A percentile compares a stretch with the other conserved stretches of the same genome.
Conservation (phyloP, 495 filamentous ascomycete species). For the Tuber aestivum region DNA sequence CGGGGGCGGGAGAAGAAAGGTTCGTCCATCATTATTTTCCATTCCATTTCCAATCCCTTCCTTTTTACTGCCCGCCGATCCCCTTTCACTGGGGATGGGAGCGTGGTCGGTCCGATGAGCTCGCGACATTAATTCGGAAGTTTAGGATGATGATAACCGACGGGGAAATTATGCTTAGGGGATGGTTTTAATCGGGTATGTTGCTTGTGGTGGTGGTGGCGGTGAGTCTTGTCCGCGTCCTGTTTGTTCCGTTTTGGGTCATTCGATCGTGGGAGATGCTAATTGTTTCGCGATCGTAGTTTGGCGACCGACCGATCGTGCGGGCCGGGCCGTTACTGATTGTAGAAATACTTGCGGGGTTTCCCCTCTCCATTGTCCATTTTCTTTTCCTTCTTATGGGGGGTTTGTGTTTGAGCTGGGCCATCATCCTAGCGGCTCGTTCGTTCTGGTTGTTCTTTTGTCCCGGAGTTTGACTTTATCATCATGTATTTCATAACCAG, state of each 20-base stretch:
- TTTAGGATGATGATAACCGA: neutral
- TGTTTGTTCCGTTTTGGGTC: neutral
- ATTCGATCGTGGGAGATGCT: neutral
- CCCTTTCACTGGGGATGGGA: too few relatives aligned
- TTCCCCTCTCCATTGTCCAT: neutral
- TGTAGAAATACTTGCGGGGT: neutral
- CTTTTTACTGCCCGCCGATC: too few relatives aligned
- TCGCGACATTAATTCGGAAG: neutral
- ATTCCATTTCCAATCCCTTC: neutral
- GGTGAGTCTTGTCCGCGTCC: neutral
- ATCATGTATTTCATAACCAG: neutral
- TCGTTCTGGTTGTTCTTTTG: conserved; percentile 7
- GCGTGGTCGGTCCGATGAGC: too few relatives aligned
- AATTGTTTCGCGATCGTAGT: neutral
- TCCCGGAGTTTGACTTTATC: conserved; percentile 1
- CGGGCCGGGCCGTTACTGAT: neutral
- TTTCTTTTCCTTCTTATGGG: neutral
- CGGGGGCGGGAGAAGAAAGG: neutral
- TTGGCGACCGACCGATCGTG: neutral
- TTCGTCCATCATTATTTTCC: neutral
- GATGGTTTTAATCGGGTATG: neutral
- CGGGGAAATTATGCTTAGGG: neutral
- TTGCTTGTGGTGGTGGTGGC: neutral
- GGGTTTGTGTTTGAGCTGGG: neutral
- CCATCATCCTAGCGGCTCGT: neutral